A percentile compares a stretch with the other conserved stretches of the same genome.
These are phyloP conservation scores for Penicillium sp. DNA, from an alignment of 2,329 filamentous ascomycete genomes.

Conservation along the genomic window DNA sequence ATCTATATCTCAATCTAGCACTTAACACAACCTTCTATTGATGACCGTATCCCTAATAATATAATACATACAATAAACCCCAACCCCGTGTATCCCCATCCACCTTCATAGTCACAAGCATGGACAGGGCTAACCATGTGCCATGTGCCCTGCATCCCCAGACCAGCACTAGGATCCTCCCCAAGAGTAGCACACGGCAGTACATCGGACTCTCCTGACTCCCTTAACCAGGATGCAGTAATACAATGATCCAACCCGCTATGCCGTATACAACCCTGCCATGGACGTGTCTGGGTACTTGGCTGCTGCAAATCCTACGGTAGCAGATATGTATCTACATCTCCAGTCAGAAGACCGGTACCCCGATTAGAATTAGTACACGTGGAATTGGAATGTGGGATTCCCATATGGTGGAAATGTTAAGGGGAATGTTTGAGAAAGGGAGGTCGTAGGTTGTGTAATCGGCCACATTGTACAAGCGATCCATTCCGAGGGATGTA, in stretches of 20 bases:
- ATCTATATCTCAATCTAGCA: not conserved
- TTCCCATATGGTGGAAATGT: not conserved
- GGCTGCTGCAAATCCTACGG: not conserved
- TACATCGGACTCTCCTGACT: not conserved
- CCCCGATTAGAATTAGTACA: not conserved
- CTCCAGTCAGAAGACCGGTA: not conserved
- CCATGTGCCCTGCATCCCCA: not conserved
- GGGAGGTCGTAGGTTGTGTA: not conserved
- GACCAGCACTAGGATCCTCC: not conserved
- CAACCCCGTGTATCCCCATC: not conserved
- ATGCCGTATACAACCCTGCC: not conserved
- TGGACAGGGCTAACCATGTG: not conserved
- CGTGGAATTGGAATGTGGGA: not conserved
- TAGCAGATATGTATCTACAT: not conserved
- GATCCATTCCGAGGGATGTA: not conserved
- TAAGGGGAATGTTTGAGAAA: not conserved
- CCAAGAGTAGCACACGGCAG: not conserved
- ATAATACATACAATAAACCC: not conserved
- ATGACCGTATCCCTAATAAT: not conserved
- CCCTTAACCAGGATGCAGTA: not conserved
- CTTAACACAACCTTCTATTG: not conserved
- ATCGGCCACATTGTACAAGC: not conserved
- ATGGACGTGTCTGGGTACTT: not conserved
- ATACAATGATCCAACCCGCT: not conserved
- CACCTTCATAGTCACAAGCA: not conserved